Evolutionary conservation across 1,284 basidiomycete species (phyloP), one percentile per base, ranked within the genome.

Genomic region (Tilletia caries): DNA sequence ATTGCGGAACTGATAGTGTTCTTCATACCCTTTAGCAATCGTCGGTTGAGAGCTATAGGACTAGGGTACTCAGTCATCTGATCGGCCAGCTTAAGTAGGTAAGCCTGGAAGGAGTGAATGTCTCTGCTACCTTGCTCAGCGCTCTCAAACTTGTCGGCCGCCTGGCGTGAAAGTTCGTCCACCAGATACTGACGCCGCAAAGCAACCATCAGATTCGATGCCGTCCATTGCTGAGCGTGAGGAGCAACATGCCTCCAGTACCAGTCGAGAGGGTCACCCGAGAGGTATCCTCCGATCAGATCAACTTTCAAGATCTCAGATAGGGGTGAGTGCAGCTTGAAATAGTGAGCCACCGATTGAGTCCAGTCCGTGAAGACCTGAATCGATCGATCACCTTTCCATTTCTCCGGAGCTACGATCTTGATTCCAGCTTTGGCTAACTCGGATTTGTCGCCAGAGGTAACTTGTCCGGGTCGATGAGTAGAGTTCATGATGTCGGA

Each of bases 131-230:
- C 54, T 58, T 58, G 54, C 8, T 58, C 54, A 15, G 54, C 54
- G 25, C 27, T 58, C 27, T 58, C 54, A 33, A 58, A 58, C 54
- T 32, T 58, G 54, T 58, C 54, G 54, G 54, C 54, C 3, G 54
- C 54, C 20, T 58, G 54, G 27, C 54, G 54, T 3, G 54, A 58
- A 15, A 58, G 27, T 58, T 58, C 54, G 27, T 58, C 54, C 5
- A 58, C 54, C 18, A 58, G 29, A 20, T 13, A 58, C 20, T 58
- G 54, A 4, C 54, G 54, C 5, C 54, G 54, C 3, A 58, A 23
- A 6, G 23, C n/a, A 25, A 58, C 27, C 4, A 58, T 32, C 5
- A 58, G 10, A 6, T 58, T 23, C 6, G 54, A 5, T 15, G 54
- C 54, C 5, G 54, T 58, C 54, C 54, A 58, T 27, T 58, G 20